Evolutionary conservation across 2,329 filamentous ascomycete genomes (phyloP).

Genomic region (Clonostachys byssicola): DNA sequence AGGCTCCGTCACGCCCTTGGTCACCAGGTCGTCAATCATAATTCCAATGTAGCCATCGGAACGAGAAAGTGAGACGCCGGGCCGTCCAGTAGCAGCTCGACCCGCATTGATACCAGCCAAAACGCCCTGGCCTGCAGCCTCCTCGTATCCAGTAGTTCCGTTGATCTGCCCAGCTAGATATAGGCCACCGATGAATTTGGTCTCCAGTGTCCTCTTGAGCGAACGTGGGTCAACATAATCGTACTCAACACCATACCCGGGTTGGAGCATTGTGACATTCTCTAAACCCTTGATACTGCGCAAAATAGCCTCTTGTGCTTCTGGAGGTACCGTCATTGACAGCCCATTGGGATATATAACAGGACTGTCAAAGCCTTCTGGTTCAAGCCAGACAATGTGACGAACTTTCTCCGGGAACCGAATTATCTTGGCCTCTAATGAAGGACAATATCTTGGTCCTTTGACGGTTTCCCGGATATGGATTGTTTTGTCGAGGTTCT

Average conservation of each 20-base stretch:
- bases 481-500: slow-evolving; percentile 91
- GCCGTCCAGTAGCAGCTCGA: slow-evolving; percentile 64
- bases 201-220: slow-evolving; percentile 85
- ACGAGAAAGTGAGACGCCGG: slow-evolving; percentile 66
- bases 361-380: slow-evolving; percentile 87
- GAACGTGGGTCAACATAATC: slow-evolving; percentile 95
- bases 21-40: slow-evolving; percentile 97
- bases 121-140: slow-evolving; percentile 90
- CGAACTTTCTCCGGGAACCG: slow-evolving; percentile 75
- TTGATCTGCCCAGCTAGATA: slow-evolving; percentile 97
- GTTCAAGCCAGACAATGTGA: slow-evolving; percentile 96
- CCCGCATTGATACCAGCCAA: slow-evolving; percentile 93
- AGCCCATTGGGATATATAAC: slow-evolving; percentile 95
- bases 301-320: slow-evolving; percentile 81
- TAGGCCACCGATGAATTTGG: slow-evolving; percentile 83
- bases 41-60: slow-evolving; percentile 95
- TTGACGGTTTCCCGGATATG: slow-evolving; percentile 95
- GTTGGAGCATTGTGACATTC: slow-evolving; percentile 85
- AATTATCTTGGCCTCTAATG: slow-evolving; percentile 89
- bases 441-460: slow-evolving; percentile 92
- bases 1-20: slow-evolving; percentile 93
- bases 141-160: slow-evolving; percentile 96
- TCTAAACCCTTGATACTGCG: slow-evolving; percentile 85
- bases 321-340: slow-evolving; percentile 91
- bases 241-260: slow-evolving; percentile 96